Evolutionary conservation across 345 rosid genomes (phyloP).

Genomic region (Xanthoceras sorbifolium): DNA sequence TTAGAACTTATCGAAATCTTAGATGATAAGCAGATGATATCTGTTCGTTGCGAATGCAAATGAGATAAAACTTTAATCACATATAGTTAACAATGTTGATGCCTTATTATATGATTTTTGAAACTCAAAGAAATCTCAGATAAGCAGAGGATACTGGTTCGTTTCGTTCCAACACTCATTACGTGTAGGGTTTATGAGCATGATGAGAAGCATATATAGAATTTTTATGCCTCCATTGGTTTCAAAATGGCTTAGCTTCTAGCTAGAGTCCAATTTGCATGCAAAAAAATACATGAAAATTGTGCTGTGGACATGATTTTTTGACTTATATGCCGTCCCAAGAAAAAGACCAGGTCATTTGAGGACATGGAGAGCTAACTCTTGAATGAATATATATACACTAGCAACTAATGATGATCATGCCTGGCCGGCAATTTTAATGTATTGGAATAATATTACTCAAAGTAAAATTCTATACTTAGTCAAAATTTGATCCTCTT

Average conservation of each 20-base stretch:
- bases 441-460: background rate
- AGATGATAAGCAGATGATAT: too few species aligned
- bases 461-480: slow-evolving; percentile 1
- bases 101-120: too few species aligned
- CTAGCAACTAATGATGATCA: background rate
- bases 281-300: background rate
- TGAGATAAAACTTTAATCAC: too few species aligned
- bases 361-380: background rate
- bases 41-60: too few species aligned
- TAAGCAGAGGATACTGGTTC: too few species aligned
- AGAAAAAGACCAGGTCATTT: slow-evolving; percentile 27
- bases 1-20: too few species aligned
- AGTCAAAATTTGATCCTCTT: background rate
- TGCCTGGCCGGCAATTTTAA: slow-evolving; percentile 33
- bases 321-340: slow-evolving; percentile 32
- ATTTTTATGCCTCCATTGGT: background rate
- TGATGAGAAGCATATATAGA: too few species aligned
- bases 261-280: background rate
- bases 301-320: background rate
- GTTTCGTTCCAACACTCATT: too few species aligned
- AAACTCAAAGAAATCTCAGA: too few species aligned
- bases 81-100: too few species aligned
- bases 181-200: too few species aligned
- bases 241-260: background rate
- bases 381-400: background rate